These are phyloP conservation scores for Salvia splendens DNA, from an alignment of 257 asterid species.

Conservation along the genomic window DNA sequence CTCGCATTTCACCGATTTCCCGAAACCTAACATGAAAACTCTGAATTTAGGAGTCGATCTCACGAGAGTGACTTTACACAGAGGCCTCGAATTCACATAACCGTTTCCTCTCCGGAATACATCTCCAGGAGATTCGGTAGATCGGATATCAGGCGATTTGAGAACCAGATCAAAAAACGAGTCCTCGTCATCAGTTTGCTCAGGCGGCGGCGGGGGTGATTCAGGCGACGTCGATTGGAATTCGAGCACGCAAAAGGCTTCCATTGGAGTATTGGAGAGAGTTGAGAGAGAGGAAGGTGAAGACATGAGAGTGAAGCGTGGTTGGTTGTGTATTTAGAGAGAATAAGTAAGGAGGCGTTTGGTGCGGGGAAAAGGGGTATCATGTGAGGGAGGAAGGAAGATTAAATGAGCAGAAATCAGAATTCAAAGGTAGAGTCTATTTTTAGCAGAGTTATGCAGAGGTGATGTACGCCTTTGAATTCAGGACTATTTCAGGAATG, in stretches of 20 bases:
- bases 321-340: not conserved
- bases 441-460: constrained; percentile 31
- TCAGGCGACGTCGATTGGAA: constrained; percentile 53
- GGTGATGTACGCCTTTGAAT: constrained; percentile 27
- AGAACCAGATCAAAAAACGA: constrained; percentile 75
- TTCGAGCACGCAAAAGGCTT: constrained; percentile 50
- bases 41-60: constrained; percentile 65
- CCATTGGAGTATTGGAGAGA: constrained; percentile 37
- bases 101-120: constrained; percentile 35
- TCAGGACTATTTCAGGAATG: constrained; percentile 28
- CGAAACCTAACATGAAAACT: constrained; percentile 52
- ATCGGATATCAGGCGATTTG: constrained; percentile 43
- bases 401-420: constrained; percentile 28
- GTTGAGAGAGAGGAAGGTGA: not conserved
- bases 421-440: constrained; percentile 16
- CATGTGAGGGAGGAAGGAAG: constrained; percentile 34
- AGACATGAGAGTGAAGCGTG: constrained; percentile 18
- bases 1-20: constrained; percentile 50
- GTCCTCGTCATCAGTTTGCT: constrained; percentile 43
- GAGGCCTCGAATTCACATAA: constrained; percentile 38
- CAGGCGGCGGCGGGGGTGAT: too few species aligned
- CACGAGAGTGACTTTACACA: constrained; percentile 54
- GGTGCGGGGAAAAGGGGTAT: constrained; percentile 35
- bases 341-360: constrained; percentile 22
- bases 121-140: constrained; percentile 45